Percentiles rank a stretch among this genome's conserved stretches.
Evolutionary conservation across 495 filamentous ascomycete species (phyloP).

Genomic region (Zalerion maritima): DNA sequence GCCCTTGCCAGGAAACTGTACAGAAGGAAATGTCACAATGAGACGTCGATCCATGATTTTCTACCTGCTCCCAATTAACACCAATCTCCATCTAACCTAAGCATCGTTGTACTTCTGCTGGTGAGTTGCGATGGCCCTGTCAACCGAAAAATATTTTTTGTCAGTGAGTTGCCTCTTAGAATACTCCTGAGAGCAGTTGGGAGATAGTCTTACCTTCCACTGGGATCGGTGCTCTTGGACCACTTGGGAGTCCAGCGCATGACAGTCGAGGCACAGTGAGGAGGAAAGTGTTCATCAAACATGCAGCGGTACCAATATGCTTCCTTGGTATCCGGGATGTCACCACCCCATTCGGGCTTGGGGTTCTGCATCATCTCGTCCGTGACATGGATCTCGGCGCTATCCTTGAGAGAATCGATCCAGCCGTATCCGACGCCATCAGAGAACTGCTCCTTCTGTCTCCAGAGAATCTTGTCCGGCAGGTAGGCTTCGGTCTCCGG

Average conservation of each 20-base stretch:
- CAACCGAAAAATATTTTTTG: constrained; percentile 6
- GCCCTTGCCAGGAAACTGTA: too few relatives aligned
- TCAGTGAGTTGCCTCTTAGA: constrained; percentile 5
- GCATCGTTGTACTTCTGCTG: constrained; percentile 46
- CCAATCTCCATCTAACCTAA: constrained; percentile 18
- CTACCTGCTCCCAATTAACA: too few relatives aligned
- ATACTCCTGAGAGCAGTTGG: background rate
- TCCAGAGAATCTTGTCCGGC: constrained; percentile 87
- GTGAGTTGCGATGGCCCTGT: constrained; percentile 56
- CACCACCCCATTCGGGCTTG: constrained; percentile 82
- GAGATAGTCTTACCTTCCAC: constrained; percentile 55
- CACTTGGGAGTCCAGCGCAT: constrained; percentile 97
- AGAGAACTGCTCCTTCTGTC: constrained; percentile 98
- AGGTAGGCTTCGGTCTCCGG: constrained; percentile 69
- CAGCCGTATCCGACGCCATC: constrained; percentile 98
- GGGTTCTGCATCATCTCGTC: constrained; percentile 97
- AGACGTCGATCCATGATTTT: too few relatives aligned
- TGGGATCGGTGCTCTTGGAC: constrained; percentile 90
- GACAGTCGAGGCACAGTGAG: constrained; percentile 79
- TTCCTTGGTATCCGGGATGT: constrained; percentile 92
- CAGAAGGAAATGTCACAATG: too few relatives aligned
- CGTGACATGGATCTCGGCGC: constrained; percentile 71
- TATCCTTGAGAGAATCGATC: constrained; percentile 95
- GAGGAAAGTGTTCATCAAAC: constrained; percentile 98
- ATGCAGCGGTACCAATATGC: constrained; percentile 96